Evolutionary conservation across 2,329 filamentous ascomycete genomes (phyloP).

Genomic region (Chaetomium sp.): DNA sequence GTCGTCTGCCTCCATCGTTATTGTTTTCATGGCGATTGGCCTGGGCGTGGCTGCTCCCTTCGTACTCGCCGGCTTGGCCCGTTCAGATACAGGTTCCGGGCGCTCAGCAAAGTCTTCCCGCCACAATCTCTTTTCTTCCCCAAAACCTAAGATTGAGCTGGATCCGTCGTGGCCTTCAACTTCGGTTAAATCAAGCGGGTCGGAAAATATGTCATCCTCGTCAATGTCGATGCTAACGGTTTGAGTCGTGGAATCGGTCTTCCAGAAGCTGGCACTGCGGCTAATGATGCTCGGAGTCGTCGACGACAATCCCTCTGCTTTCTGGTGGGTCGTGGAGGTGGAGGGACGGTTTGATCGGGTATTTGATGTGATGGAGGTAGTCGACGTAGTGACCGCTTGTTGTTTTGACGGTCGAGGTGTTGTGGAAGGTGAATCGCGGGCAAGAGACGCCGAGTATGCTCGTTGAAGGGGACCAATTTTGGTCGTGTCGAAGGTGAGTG

Average conservation of each 20-base stretch:
- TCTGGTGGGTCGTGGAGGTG: no score
- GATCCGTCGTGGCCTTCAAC: constrained; percentile 17
- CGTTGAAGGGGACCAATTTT: constrained; percentile 27
- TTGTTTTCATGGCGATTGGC: constrained; percentile 8
- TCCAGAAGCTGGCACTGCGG: no score
- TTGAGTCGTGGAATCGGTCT: neutral
- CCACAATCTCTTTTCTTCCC: constrained; percentile 37
- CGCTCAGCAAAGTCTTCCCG: constrained; percentile 36
- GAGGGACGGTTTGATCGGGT: neutral
- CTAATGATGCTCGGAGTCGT: no score
- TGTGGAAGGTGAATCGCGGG: constrained; percentile 17
- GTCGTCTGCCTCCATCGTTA: constrained; percentile 26
- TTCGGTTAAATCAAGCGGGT: constrained; percentile 20
- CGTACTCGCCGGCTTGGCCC: constrained; percentile 48
- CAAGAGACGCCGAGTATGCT: constrained; percentile 32
- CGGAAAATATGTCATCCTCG: constrained; percentile 20
- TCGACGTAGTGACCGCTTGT: constrained; percentile 7
- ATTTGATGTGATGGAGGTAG: neutral
- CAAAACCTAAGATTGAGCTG: constrained; percentile 29
- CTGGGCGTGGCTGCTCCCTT: constrained; percentile 35
- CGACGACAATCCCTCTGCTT: no score
- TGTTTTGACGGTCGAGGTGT: constrained; percentile 17
- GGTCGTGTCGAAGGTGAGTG: constrained; percentile 29
- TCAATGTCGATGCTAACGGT: neutral
- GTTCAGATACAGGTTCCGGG: constrained; percentile 32